A percentile compares a stretch with the other conserved stretches of the same genome.
Evolutionary conservation across 345 rosid genomes (phyloP).

Genomic region (Brassica cretica): DNA sequence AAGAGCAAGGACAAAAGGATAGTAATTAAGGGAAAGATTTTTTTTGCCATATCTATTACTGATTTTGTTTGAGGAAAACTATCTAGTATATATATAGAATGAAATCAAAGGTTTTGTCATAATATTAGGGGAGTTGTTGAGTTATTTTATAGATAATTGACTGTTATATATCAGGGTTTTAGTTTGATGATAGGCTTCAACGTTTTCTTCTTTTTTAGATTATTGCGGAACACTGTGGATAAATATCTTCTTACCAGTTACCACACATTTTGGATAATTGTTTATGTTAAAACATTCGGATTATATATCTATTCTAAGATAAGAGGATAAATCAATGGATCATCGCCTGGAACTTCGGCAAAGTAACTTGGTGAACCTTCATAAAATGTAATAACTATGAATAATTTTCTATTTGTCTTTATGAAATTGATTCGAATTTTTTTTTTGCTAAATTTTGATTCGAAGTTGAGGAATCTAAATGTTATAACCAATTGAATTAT

Average conservation of each 20-base stretch:
- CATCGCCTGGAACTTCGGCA: conserved; percentile 12
- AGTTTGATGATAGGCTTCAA: conserved; percentile 16
- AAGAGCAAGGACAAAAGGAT: conserved; percentile 9
- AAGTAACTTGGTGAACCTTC: not conserved
- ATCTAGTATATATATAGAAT: not conserved
- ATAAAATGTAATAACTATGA: not conserved
- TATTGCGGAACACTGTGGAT: conserved; percentile 28
- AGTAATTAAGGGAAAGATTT: not conserved
- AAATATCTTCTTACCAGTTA: conserved; percentile 6
- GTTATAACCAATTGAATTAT: not conserved
- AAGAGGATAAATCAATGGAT: conserved; percentile 12
- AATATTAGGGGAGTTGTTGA: conserved; percentile 21
- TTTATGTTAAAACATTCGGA: conserved; percentile 3
- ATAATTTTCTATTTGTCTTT: not conserved
- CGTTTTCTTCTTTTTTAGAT: not conserved
- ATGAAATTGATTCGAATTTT: not conserved
- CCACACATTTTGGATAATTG: conserved; percentile 23
- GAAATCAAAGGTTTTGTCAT: not conserved
- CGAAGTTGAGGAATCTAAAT: not conserved
- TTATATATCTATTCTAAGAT: conserved; percentile 4
- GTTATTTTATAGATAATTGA: not conserved
- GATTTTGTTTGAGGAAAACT: not conserved
- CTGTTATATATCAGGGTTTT: conserved; percentile 11
- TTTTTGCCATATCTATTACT: conserved; percentile 24
- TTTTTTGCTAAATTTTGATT: not conserved